Base-by-base conservation (phyloP, 108 stramenopile genomes). In the Nannochloropsis salina region DNA sequence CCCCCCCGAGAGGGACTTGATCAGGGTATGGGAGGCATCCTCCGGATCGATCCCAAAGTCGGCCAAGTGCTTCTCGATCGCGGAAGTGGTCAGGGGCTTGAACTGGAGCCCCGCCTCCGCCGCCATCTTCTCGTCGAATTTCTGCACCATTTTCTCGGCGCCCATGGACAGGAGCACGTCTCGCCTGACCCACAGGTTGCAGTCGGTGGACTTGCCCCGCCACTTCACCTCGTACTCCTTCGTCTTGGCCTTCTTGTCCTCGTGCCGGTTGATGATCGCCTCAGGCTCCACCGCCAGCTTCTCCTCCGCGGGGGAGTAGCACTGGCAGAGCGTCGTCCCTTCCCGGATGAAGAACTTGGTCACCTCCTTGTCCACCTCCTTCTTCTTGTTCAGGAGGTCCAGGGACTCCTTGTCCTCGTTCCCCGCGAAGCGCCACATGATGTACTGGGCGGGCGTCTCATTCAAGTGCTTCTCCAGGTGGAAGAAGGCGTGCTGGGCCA, bases 21-120 rank as follows among this genome's bases (percentile, higher is more conserved):
- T 96, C 91, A 96, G 96, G 81, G 96, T 96, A 91, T 97, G 97
- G 10, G 97, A 96, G 82, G 97, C 98, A 89, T 96, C 97, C 89
- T 99, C 97, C 80, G 96, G 94, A n/a, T 93, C 94, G 42, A 99
- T 85, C 18, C 98, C 98, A 91, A 97, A 99, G 86, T 94, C 96
- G 87, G 95, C 95, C 86, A 99, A 90, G 91, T 98, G 97, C 89
- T 91, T 95, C 90, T 97, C 95, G 85, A 97, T 95, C 88, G 95
- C 95, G n/a, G 93, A 86, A 0, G 93, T 95, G 44, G 95, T 96
- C 45, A 94, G 92, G 2, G 95, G 95, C 79, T 95, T 90, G 82
- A 97, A 87, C 85, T 97, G 95, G 81, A 97, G 86, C 1, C 96
- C 96, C 51, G 96, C 95, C 86, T 95, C 96, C 91, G 95, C 93